Percentiles rank a stretch among this genome's conserved stretches.
phyloP scores from a whole-genome alignment of 495 filamentous ascomycete genomes.

The Endocarpon pusillum region DNA sequence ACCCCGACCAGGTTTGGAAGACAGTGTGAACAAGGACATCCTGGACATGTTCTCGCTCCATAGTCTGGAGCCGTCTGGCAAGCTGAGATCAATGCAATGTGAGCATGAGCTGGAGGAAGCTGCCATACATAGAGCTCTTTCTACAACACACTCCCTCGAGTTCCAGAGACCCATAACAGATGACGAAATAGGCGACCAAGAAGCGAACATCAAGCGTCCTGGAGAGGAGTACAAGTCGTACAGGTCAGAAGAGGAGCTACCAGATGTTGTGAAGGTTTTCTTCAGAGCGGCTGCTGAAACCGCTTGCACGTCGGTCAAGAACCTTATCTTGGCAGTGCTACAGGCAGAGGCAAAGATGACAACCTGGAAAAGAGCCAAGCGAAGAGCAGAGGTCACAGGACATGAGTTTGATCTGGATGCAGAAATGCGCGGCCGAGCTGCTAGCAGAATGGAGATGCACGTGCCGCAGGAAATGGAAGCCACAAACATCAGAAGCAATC shows the following conservation, averaged over 20 bases:
- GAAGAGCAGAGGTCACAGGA: conserved; percentile 18
- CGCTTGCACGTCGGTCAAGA: conserved; percentile 27
- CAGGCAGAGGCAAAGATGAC: conserved; percentile 29
- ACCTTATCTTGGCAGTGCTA: conserved; percentile 28
- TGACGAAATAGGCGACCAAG: conserved; percentile 10
- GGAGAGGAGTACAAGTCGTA: conserved; percentile 42
- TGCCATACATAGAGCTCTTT: not conserved
- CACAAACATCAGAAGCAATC: too few relatives aligned
- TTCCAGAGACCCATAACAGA: conserved; percentile 3
- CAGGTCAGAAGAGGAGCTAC: conserved; percentile 37
- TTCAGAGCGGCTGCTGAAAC: conserved; percentile 36
- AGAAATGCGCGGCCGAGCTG: too few relatives aligned
- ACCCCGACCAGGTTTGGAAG: conserved; percentile 3
- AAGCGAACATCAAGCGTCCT: conserved; percentile 22
- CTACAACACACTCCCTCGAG: conserved; percentile 3
- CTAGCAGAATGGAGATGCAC: too few relatives aligned
- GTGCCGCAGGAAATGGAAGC: too few relatives aligned
- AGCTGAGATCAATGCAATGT: conserved; percentile 2
- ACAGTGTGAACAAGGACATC: conserved; percentile 17
- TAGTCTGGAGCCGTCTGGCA: conserved; percentile 5
- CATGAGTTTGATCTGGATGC: too few relatives aligned
- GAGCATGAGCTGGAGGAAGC: not conserved
- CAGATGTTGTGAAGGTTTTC: conserved; percentile 33
- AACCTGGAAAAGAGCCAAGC: conserved; percentile 22
- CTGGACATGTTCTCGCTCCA: conserved; percentile 28